These are phyloP conservation scores for Scheffersomyces coipomensis DNA, from an alignment of 805 yeast genomes.

Conservation along the genomic window DNA sequence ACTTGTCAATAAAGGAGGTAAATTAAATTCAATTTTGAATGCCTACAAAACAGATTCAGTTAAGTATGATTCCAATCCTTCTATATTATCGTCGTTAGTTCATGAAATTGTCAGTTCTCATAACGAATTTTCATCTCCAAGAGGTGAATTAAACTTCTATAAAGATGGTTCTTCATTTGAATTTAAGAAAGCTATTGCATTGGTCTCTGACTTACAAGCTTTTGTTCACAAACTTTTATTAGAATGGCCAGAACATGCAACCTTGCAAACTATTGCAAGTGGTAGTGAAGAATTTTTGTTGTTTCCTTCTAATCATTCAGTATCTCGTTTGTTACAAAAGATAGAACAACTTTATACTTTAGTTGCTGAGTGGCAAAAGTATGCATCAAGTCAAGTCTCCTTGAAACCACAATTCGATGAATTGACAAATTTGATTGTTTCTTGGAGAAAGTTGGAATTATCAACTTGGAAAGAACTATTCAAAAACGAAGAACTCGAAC, in stretches of 20 bases:
- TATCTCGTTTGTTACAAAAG: slow-evolving; percentile 76
- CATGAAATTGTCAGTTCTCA: slow-evolving; percentile 14
- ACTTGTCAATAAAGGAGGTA: slow-evolving; percentile 40
- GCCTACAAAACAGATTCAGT: slow-evolving; percentile 5
- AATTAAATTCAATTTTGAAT: slow-evolving; percentile 6
- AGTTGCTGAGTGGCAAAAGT: slow-evolving; percentile 90
- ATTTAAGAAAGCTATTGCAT: slow-evolving; percentile 53
- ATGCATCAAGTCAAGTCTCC: slow-evolving; percentile 77
- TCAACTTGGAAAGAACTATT: slow-evolving; percentile 82
- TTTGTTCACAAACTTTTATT: slow-evolving; percentile 45
- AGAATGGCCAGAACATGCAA: slow-evolving; percentile 96
- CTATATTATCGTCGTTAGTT: slow-evolving; percentile 18
- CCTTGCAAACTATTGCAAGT: slow-evolving; percentile 64
- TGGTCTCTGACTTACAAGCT: slow-evolving; percentile 31
- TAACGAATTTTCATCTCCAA: slow-evolving; percentile 6
- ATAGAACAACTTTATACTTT: slow-evolving; percentile 83
- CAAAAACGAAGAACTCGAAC: slow-evolving; percentile 53
- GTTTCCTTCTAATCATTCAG: slow-evolving; percentile 65
- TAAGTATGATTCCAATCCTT: slow-evolving; percentile 15
- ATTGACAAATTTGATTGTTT: slow-evolving; percentile 67
- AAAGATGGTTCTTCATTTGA: slow-evolving; percentile 60
- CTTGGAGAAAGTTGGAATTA: slow-evolving; percentile 89
- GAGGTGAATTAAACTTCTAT: slow-evolving; percentile 52
- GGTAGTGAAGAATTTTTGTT: slow-evolving; percentile 64
- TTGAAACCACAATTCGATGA: slow-evolving; percentile 53